phyloP scores from a whole-genome alignment of 2,329 filamentous ascomycete species.

The Calonectria hawksworthii region DNA sequence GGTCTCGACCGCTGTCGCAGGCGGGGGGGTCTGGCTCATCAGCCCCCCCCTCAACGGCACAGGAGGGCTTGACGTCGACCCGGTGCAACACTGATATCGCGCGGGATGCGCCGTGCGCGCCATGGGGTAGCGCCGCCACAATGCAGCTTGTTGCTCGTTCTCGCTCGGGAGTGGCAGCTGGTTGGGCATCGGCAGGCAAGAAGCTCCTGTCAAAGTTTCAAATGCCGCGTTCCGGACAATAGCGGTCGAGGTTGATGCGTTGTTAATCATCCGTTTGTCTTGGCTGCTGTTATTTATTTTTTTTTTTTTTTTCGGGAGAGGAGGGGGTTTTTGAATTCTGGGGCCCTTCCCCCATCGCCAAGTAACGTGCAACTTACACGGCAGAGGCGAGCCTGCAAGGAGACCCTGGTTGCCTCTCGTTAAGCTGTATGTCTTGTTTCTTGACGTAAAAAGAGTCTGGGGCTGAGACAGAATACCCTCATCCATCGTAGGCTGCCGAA shows the following conservation, averaged over 20 bases:
- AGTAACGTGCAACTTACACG: background rate
- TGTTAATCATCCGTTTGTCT: slow-evolving; percentile 26
- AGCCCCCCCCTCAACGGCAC: background rate
- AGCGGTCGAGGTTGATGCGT: slow-evolving; percentile 21
- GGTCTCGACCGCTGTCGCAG: slow-evolving; percentile 14
- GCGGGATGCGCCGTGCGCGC: slow-evolving; percentile 44
- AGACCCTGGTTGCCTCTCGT: background rate
- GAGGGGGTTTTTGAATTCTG: background rate
- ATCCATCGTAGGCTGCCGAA: background rate
- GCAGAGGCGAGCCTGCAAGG: background rate
- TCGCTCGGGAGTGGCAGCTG: background rate
- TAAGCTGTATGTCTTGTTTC: slow-evolving; percentile 4
- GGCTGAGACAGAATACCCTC: slow-evolving; percentile 5
- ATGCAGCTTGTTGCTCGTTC: slow-evolving; percentile 2
- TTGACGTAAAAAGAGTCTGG: slow-evolving; percentile 3
- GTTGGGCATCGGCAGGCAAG: slow-evolving; percentile 18
- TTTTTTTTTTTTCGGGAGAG: background rate
- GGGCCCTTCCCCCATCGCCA: slow-evolving; percentile 6
- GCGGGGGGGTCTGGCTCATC: background rate
- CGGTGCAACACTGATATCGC: slow-evolving; percentile 21
- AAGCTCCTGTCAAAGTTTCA: slow-evolving; percentile 18
- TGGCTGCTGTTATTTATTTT: background rate
- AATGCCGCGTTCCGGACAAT: slow-evolving; percentile 26
- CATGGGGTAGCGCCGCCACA: slow-evolving; percentile 12
- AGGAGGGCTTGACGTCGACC: background rate